phyloP scores from a whole-genome alignment of 2,329 filamentous ascomycete species.

The Davidsoniella australis region DNA sequence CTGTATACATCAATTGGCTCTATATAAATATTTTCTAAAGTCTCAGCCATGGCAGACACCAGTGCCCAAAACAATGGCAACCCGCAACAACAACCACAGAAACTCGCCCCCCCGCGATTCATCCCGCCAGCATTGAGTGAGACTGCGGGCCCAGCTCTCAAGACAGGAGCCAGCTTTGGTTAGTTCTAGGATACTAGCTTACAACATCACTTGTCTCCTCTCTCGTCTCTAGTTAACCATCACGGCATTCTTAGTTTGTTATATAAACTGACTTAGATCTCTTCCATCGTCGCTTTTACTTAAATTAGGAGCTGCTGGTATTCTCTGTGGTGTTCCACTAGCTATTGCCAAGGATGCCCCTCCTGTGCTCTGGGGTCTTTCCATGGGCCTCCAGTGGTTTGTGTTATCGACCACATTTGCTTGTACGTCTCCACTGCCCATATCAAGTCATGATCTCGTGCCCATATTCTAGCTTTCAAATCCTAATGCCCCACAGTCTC shows the following conservation, averaged over 20 bases:
- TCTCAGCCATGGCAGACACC: slow-evolving; percentile 1
- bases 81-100: background rate
- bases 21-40: no score
- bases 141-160: slow-evolving; percentile 5
- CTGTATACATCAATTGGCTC: no score
- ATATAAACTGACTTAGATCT: no score
- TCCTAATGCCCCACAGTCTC: slow-evolving; percentile 24
- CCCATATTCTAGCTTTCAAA: background rate
- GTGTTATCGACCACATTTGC: slow-evolving; percentile 26
- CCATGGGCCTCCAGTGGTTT: slow-evolving; percentile 68
- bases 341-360: slow-evolving; percentile 54
- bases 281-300: no score
- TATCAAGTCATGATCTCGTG: no score
- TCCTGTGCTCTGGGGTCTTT: slow-evolving; percentile 52
- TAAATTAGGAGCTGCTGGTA: slow-evolving; percentile 29
- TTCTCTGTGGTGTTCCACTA: slow-evolving; percentile 45
- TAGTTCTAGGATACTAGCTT: background rate
- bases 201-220: background rate
- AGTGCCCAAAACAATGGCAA: no score
- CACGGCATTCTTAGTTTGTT: background rate
- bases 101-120: slow-evolving; percentile 8
- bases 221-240: background rate
- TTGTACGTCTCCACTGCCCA: slow-evolving; percentile 30
- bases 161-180: slow-evolving; percentile 9
- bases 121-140: slow-evolving; percentile 8